Base-by-base conservation (phyloP, 352 stramenopile genomes). In the Phytopythium ostracodes region DNA sequence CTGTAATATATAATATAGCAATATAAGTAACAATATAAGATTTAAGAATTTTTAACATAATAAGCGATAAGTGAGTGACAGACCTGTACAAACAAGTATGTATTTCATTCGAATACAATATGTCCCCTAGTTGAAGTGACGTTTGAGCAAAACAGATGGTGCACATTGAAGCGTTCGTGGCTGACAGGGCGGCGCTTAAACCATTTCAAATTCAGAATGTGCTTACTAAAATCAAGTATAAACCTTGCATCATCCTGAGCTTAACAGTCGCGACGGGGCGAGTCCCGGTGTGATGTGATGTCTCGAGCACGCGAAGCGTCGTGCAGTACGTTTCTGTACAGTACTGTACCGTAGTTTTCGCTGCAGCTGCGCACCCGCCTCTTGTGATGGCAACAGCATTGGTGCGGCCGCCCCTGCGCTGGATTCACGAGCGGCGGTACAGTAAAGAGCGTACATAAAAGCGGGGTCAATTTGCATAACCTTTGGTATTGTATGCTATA, bases 81-180 rank as follows among this genome's bases (percentile, higher is more conserved):
- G n/a, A n/a, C n/a, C n/a, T n/a, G n/a, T n/a, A n/a, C n/a, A n/a
- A n/a, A n/a, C n/a, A n/a, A n/a, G n/a, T n/a, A n/a, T n/a, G n/a
- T n/a, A n/a, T n/a, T n/a, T n/a, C n/a, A n/a, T n/a, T n/a, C n/a
- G n/a, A n/a, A n/a, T n/a, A n/a, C n/a, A n/a, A n/a, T n/a, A n/a
- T n/a, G n/a, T n/a, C n/a, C n/a, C n/a, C n/a, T n/a, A n/a, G 42
- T 49, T 49, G 42, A 49, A 49, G 42, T 47, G 6, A 47, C n/a
- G n/a, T n/a, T n/a, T n/a, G n/a, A n/a, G n/a, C n/a, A 49, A 46
- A 46, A 1, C 42, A 49, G 6, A 49, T 49, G 42, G 42, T 7
- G 4, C 42, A 49, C 6, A 7, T 49, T 49, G 42, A 49, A 49
- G 20, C 15, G 20, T 20, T 0, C 8, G 5, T 49, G n/a, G 3